Conservation (phyloP, 2,329 filamentous ascomycete genomes). For the Paecilomyces sp. region DNA sequence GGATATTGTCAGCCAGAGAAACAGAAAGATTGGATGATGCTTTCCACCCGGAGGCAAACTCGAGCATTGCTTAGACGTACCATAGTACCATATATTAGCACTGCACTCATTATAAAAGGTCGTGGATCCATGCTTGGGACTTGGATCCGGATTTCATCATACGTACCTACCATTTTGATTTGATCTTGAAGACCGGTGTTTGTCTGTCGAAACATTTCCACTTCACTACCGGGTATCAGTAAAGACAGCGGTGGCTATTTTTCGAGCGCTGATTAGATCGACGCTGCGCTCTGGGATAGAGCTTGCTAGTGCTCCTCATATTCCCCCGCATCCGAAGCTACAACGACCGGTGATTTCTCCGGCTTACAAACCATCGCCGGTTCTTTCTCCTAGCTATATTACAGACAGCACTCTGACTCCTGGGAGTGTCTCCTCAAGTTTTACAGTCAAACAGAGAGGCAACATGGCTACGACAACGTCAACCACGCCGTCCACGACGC, state of each 20-base stretch:
- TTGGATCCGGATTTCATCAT: too few species aligned
- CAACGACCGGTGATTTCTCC: neutral
- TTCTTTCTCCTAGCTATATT: neutral
- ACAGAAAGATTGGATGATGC: too few species aligned
- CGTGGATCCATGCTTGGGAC: too few species aligned
- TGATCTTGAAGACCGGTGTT: too few species aligned
- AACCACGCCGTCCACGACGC: constrained; percentile 15
- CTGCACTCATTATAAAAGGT: too few species aligned
- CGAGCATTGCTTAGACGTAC: neutral
- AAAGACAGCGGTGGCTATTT: too few species aligned
- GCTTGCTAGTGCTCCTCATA: neutral
- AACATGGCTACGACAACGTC: constrained; percentile 3
- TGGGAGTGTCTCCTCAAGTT: neutral
- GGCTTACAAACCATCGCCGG: neutral
- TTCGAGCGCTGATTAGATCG: neutral
- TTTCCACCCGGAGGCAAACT: neutral
- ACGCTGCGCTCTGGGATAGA: neutral
- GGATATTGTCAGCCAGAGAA: neutral
- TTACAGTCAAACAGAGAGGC: neutral
- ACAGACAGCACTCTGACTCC: neutral
- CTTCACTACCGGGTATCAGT: too few species aligned
- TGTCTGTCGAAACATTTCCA: too few species aligned
- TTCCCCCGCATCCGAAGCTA: neutral
- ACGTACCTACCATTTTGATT: too few species aligned
- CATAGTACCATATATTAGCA: neutral